These are phyloP conservation scores for Pezicula rhizophila DNA, from an alignment of 2,329 filamentous ascomycete genomes.

Conservation along the genomic window DNA sequence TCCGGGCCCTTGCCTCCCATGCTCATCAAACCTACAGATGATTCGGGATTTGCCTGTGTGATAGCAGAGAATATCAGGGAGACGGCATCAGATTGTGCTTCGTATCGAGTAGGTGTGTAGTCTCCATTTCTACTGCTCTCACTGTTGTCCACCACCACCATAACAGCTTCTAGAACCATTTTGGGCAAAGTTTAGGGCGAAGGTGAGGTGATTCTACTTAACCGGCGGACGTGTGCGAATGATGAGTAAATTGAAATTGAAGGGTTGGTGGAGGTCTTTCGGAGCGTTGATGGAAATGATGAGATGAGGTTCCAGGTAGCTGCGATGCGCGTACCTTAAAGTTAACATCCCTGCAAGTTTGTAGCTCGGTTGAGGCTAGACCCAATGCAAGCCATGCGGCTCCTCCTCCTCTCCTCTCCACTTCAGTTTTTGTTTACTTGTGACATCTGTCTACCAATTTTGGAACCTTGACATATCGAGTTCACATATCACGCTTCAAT, in stretches of 20 bases:
- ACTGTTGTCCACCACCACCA: slow-evolving; percentile 99
- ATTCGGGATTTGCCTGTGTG: slow-evolving; percentile 92
- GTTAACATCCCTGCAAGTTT: slow-evolving; percentile 16
- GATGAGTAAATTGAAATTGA: neutral
- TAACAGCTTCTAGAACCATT: slow-evolving; percentile 98
- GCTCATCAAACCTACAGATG: slow-evolving; percentile 95
- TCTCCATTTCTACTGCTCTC: slow-evolving; percentile 98
- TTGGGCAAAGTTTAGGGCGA: slow-evolving; percentile 39
- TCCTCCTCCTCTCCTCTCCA: slow-evolving; percentile 7
- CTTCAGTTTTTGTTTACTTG: slow-evolving; percentile 34
- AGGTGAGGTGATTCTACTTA: neutral
- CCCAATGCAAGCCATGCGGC: slow-evolving; percentile 11
- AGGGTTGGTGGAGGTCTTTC: slow-evolving; percentile 1
- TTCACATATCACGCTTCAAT: neutral
- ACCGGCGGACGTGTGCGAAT: slow-evolving; percentile 1
- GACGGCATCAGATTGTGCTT: slow-evolving; percentile 91
- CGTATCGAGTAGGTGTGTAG: slow-evolving; percentile 83
- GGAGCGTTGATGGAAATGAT: slow-evolving; percentile 6
- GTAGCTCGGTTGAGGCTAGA: slow-evolving; percentile 12
- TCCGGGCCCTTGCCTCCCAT: slow-evolving; percentile 98
- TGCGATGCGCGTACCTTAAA: slow-evolving; percentile 18
- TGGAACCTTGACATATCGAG: neutral
- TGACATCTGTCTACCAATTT: slow-evolving; percentile 2
- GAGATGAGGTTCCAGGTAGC: slow-evolving; percentile 19
- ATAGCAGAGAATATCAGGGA: slow-evolving; percentile 94